phyloP scores from a whole-genome alignment of 2,329 filamentous ascomycete species.

The Hypoxylon rubiginosum region DNA sequence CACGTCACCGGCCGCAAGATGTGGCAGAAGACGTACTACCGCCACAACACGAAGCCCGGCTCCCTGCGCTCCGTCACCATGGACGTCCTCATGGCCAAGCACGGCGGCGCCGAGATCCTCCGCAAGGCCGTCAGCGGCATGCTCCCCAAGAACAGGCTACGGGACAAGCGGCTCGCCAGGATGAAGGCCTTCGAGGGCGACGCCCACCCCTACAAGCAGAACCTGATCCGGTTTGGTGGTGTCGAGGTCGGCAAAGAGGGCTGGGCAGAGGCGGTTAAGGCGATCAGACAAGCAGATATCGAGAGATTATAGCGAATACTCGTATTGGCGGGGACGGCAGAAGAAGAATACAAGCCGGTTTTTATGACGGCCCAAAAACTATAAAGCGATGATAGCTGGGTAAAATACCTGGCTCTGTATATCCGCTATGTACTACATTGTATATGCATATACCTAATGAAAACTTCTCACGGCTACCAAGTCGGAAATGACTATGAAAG shows the following conservation, averaged over 20 bases:
- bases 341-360: constrained; percentile 1
- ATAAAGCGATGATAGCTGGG: constrained; percentile 18
- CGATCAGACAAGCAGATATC: constrained; percentile 63
- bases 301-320: constrained; percentile 61
- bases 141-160: constrained; percentile 95
- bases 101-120: constrained; percentile 91
- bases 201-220: constrained; percentile 90
- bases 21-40: constrained; percentile 95
- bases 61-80: constrained; percentile 90
- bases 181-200: constrained; percentile 97
- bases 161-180: constrained; percentile 87
- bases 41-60: constrained; percentile 91
- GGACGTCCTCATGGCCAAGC: constrained; percentile 94
- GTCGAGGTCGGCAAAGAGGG: constrained; percentile 66
- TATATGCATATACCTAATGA: constrained; percentile 43
- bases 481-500: neutral
- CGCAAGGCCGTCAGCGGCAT: constrained; percentile 94
- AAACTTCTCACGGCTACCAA: constrained; percentile 39
- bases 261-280: constrained; percentile 66
- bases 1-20: constrained; percentile 93
- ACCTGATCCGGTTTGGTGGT: constrained; percentile 80
- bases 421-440: constrained; percentile 47
- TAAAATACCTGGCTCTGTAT: constrained; percentile 38
- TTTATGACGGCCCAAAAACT: neutral
- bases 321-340: neutral